Percentiles rank a stretch among this genome's conserved stretches.
phyloP scores from a whole-genome alignment of 1,284 basidiomycete genomes.

The Ganoderma boninense region DNA sequence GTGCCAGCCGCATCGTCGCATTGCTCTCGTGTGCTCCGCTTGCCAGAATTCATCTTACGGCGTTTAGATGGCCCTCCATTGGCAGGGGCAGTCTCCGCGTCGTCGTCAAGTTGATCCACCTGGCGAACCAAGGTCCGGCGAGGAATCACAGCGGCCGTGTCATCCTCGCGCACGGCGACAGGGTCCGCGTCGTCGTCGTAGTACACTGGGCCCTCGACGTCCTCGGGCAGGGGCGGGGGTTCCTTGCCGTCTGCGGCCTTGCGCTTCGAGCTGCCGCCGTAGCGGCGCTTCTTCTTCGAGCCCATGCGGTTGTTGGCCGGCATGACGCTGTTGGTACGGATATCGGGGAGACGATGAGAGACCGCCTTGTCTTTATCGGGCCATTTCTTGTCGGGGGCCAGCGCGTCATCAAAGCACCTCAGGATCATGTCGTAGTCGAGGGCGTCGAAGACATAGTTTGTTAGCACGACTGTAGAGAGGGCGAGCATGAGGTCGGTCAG shows the following conservation, averaged over 20 bases:
- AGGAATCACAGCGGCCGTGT: neutral
- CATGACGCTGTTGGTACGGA: neutral
- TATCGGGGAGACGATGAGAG: neutral
- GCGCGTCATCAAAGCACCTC: slow-evolving; percentile 12
- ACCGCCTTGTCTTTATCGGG: neutral
- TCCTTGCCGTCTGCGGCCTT: neutral
- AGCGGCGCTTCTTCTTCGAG: neutral
- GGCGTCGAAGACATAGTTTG: neutral
- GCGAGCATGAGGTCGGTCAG: slow-evolving; percentile 9
- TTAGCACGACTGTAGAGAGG: neutral
- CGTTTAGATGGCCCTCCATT: neutral
- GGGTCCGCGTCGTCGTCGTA: neutral
- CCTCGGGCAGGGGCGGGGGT: neutral
- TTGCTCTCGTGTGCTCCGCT: neutral
- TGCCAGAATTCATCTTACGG: neutral
- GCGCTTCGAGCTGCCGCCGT: neutral
- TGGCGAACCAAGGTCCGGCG: too few species aligned
- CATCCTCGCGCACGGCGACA: neutral
- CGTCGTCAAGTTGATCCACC: too few species aligned
- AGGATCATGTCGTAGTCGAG: slow-evolving; percentile 10
- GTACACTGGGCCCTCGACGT: neutral
- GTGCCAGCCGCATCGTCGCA: neutral
- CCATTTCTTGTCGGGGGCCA: neutral
- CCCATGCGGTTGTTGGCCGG: neutral
- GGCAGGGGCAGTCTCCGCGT: neutral